Base-by-base conservation (phyloP, 1,284 basidiomycete species). In the Fomes fomentarius region DNA sequence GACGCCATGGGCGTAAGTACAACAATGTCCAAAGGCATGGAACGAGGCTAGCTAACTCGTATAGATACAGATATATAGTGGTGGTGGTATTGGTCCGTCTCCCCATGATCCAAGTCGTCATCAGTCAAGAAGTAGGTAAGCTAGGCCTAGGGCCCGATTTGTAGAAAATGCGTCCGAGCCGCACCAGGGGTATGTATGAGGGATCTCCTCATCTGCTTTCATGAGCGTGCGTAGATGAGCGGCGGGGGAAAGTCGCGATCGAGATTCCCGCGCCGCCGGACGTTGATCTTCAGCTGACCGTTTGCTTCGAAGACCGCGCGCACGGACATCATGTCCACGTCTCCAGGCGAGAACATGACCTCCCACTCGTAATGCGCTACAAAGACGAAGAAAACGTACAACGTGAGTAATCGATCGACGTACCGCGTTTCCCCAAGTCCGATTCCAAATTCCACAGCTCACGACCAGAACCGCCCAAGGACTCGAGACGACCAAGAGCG, bases 361-460 rank as follows among this genome's bases (percentile, higher is more conserved):
- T 68, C 62, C 69, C 69, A 70, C 42, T 67, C 65, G 50, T 63
- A 66, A 47, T 69, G 67, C 30, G 64, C 67, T 70, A 42, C 34
- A 46, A 19, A 11, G 5, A 22, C 41, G 30, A 33, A 40, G 26
- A 22, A 33, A 11, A 11, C 19, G 19, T 1, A 35, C 8, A 15
- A 10, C n/a, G 30, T n/a, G 15, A 24, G n/a, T 10, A 25, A 26
- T 9, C n/a, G 3, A 1, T n/a, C 19, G 9, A 43, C 41, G 19
- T 30, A 43, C 41, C 41, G 15, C 26, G 14, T 21, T 22, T 21
- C 33, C 24, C 22, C 21, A 47, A 44, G 41, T 21, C 26, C 42
- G 42, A 46, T 34, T 21, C 31, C 44, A 6, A 6, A 22, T 46
- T 24, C 31, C 21, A 25, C 44, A 15, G 14, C 43, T 14, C 7